Evolutionary conservation across 305 asterid genomes (phyloP).

Genomic region (Fraxinus albicans): DNA sequence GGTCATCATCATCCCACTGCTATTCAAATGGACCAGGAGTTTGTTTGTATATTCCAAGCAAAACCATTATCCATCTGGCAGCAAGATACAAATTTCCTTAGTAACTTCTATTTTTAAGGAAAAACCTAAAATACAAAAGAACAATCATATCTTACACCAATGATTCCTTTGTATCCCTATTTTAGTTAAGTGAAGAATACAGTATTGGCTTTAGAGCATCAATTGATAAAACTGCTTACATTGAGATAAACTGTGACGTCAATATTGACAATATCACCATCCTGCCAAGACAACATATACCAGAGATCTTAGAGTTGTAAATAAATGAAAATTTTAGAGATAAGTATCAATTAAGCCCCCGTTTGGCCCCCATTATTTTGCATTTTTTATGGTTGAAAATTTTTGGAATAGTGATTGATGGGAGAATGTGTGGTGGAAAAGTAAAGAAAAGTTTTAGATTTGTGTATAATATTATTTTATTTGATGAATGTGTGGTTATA

Average conservation of each 20-base stretch:
- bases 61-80: constrained; percentile 16
- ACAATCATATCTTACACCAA: not conserved
- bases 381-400: too few species aligned
- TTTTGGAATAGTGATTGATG: too few species aligned
- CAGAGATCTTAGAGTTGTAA: constrained; percentile 17
- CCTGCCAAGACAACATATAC: constrained; percentile 54
- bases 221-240: constrained; percentile 49
- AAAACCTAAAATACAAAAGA: not conserved
- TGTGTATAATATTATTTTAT: too few species aligned
- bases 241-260: constrained; percentile 95
- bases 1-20: not conserved
- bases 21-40: not conserved
- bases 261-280: constrained; percentile 92
- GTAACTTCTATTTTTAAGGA: not conserved
- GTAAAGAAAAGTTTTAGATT: too few species aligned
- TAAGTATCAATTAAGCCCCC: not conserved
- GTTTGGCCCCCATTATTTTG: too few species aligned
- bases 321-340: not conserved
- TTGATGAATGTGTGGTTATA: too few species aligned
- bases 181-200: constrained; percentile 6
- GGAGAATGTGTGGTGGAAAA: too few species aligned
- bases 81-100: constrained; percentile 5
- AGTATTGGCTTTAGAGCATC: constrained; percentile 4
- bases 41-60: not conserved
- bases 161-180: not conserved